Conservation (phyloP, 2,329 filamentous ascomycete species). For the Fusarium tricinctum region DNA sequence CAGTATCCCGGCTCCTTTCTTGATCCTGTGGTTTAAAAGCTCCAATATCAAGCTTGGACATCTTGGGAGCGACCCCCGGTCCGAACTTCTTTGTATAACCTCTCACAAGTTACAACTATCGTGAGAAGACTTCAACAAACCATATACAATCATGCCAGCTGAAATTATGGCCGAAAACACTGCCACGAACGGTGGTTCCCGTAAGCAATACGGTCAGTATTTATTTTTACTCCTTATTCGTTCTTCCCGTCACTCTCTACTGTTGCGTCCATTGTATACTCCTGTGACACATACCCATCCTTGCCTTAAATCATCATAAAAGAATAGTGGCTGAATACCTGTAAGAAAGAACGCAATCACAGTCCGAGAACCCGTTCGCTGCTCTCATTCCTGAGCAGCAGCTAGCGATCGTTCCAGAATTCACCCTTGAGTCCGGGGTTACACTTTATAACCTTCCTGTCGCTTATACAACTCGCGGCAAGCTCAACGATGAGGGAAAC, state of each 20-base stretch:
- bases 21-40: constrained; percentile 15
- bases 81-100: constrained; percentile 26
- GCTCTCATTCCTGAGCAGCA: constrained; percentile 88
- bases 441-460: constrained; percentile 81
- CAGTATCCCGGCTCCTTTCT: constrained; percentile 27
- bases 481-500: constrained; percentile 69
- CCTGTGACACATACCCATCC: background rate
- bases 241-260: background rate
- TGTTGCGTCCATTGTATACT: background rate
- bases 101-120: constrained; percentile 18
- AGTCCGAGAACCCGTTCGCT: constrained; percentile 93
- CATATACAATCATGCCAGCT: constrained; percentile 30
- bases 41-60: constrained; percentile 26
- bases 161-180: constrained; percentile 47
- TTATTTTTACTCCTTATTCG: constrained; percentile 4
- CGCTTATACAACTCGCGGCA: constrained; percentile 76
- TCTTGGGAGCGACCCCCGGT: constrained; percentile 28
- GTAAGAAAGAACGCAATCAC: constrained; percentile 74
- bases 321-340: constrained; percentile 72
- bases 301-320: constrained; percentile 25
- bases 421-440: constrained; percentile 93
- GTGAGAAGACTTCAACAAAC: constrained; percentile 7
- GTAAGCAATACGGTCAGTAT: constrained; percentile 53
- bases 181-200: constrained; percentile 35
- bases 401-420: constrained; percentile 87